Evolutionary conservation across 169 alveolate species (phyloP).

Genomic region (Plasmodium chabaudi): DNA sequence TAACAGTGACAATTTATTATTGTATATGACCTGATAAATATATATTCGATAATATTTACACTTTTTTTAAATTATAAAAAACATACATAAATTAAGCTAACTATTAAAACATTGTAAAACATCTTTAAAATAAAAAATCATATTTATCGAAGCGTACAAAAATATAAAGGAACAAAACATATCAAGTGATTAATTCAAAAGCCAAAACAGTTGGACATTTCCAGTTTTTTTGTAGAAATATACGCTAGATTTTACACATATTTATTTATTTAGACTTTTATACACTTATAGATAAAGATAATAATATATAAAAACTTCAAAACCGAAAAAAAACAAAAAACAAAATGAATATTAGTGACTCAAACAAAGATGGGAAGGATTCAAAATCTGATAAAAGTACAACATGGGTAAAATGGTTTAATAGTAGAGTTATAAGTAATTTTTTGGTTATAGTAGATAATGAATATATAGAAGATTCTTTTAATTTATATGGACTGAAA

Average conservation of each 20-base stretch:
- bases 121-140: no score
- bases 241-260: no score
- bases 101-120: no score
- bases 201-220: no score
- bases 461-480: constrained; percentile 83
- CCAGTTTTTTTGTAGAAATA: no score
- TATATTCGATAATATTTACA: not conserved
- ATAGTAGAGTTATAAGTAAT: constrained; percentile 54
- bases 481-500: constrained; percentile 83
- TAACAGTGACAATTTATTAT: not conserved
- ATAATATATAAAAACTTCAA: not conserved
- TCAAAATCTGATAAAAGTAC: constrained; percentile 72
- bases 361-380: constrained; percentile 53
- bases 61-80: not conserved
- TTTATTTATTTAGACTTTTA: not conserved
- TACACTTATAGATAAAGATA: not conserved
- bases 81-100: not conserved
- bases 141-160: no score
- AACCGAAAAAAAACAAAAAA: not conserved
- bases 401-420: constrained; percentile 76
- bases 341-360: constrained; percentile 51
- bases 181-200: no score
- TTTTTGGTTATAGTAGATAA: constrained; percentile 81
- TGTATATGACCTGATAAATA: not conserved
- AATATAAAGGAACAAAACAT: no score